phyloP scores from a whole-genome alignment of 2,329 filamentous ascomycete species.

The Ophiostoma angusticollis region DNA sequence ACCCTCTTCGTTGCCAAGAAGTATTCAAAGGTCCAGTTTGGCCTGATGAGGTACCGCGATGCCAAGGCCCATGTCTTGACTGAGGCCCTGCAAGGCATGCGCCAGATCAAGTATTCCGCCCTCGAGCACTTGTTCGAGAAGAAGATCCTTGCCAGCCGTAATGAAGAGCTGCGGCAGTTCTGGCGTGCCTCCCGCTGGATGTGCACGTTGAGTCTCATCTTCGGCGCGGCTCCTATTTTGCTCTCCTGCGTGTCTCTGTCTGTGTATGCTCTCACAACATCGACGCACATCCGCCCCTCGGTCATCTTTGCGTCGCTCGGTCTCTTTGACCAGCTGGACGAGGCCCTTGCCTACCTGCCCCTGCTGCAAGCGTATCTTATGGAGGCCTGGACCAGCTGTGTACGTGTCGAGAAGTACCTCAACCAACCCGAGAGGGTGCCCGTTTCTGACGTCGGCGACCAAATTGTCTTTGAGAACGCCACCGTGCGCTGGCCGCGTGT shows the following conservation, averaged over 20 bases:
- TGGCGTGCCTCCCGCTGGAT: conserved; percentile 21
- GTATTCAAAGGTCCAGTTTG: conserved; percentile 21
- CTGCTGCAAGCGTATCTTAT: conserved; percentile 23
- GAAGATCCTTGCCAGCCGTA: conserved; percentile 22
- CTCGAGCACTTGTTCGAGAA: conserved; percentile 23
- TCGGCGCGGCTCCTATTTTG: conserved; percentile 22
- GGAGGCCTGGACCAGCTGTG: conserved; percentile 25
- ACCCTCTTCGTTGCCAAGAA: conserved; percentile 20
- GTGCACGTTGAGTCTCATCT: conserved; percentile 19
- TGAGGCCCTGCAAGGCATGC: conserved; percentile 25
- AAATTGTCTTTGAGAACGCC: conserved; percentile 19
- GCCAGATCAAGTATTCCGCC: conserved; percentile 26
- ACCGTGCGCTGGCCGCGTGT: conserved; percentile 23
- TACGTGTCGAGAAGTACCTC: conserved; percentile 23
- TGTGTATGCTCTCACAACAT: conserved; percentile 22
- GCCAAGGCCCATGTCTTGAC: conserved; percentile 23
- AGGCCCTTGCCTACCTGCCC: conserved; percentile 21
- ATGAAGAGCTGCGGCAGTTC: conserved; percentile 23
- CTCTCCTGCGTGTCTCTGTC: conserved; percentile 21
- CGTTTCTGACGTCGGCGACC: conserved; percentile 16
- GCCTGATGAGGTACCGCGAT: conserved; percentile 24
- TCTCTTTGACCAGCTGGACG: conserved; percentile 24
- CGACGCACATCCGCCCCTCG: conserved; percentile 21
- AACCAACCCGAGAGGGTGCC: conserved; percentile 20
- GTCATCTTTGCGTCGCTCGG: conserved; percentile 25